These are phyloP conservation scores for Phialophora chinensis DNA, from an alignment of 2,329 filamentous ascomycete species.

Conservation along the genomic window DNA sequence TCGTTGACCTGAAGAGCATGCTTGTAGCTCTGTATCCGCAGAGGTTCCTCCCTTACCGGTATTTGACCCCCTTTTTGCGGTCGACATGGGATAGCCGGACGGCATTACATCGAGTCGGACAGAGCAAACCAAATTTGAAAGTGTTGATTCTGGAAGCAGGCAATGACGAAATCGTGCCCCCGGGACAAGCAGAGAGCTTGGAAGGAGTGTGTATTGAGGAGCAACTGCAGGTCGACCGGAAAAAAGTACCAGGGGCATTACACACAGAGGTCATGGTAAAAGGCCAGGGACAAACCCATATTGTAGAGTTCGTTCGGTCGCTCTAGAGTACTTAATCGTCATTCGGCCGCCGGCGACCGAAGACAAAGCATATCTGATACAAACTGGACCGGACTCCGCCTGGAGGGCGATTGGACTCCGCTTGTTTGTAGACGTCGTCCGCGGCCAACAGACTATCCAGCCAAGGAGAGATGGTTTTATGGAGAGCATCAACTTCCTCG, in stretches of 20 bases:
- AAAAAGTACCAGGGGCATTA: conserved; percentile 53
- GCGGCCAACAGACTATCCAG: conserved; percentile 16
- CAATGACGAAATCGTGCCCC: conserved; percentile 53
- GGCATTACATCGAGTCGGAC: conserved; percentile 50
- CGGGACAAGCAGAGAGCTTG: conserved; percentile 45
- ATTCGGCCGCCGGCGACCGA: background rate
- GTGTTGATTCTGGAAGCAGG: conserved; percentile 51
- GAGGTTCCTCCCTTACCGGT: conserved; percentile 77
- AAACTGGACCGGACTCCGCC: background rate
- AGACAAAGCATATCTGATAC: conserved; percentile 22
- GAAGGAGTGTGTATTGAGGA: conserved; percentile 44
- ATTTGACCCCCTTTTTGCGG: conserved; percentile 75
- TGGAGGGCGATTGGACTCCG: background rate
- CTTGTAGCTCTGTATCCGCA: conserved; percentile 75
- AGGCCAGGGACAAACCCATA: conserved; percentile 47
- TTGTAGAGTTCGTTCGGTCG: conserved; percentile 31
- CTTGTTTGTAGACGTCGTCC: background rate
- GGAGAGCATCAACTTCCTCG: conserved; percentile 12
- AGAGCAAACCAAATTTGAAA: conserved; percentile 32
- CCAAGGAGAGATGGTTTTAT: conserved; percentile 13
- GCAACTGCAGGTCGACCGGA: conserved; percentile 46
- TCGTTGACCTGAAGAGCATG: conserved; percentile 73
- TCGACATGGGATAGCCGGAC: conserved; percentile 60
- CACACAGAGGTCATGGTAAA: conserved; percentile 58
- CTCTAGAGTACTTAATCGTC: conserved; percentile 7